A percentile compares a stretch with the other conserved stretches of the same genome.
Conservation (phyloP, 1,139 yeast species). For the Saccharomyces hybrid region DNA sequence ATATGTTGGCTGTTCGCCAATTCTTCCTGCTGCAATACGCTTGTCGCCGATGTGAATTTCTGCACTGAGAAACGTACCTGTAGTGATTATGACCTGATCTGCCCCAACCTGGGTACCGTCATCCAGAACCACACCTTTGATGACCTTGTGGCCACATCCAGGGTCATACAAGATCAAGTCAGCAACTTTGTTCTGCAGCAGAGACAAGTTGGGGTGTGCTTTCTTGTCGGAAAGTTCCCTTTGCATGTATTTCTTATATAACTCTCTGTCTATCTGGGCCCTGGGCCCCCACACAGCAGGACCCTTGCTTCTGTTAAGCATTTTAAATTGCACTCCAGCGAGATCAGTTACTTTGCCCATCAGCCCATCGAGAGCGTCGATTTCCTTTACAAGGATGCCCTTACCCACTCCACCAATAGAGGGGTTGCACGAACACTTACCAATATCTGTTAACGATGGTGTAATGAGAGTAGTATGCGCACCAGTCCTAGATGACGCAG, state of each 20-base stretch:
- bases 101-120: constrained; percentile 58
- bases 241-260: constrained; percentile 81
- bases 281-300: constrained; percentile 99
- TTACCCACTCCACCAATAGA: constrained; percentile 98
- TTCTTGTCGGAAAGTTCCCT: constrained; percentile 46
- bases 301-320: constrained; percentile 81
- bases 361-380: constrained; percentile 94
- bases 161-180: constrained; percentile 49
- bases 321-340: constrained; percentile 90
- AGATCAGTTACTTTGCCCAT: constrained; percentile 76
- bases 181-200: constrained; percentile 66
- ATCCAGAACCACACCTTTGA: constrained; percentile 65
- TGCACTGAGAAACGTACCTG: constrained; percentile 92
- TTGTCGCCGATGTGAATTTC: constrained; percentile 88
- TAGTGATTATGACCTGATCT: constrained; percentile 73
- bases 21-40: constrained; percentile 81
- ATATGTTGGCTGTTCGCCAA: constrained; percentile 87
- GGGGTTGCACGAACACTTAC: constrained; percentile 96
- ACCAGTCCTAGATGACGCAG: constrained; percentile 86
- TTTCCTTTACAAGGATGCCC: constrained; percentile 85
- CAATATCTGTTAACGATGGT: constrained; percentile 67
- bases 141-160: constrained; percentile 39
- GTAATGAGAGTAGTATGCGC: constrained; percentile 68
- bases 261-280: constrained; percentile 85
- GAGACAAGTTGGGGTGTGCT: constrained; percentile 40